Base-by-base conservation (phyloP, 2,329 filamentous ascomycete genomes). In the Botrytis fabae region DNA sequence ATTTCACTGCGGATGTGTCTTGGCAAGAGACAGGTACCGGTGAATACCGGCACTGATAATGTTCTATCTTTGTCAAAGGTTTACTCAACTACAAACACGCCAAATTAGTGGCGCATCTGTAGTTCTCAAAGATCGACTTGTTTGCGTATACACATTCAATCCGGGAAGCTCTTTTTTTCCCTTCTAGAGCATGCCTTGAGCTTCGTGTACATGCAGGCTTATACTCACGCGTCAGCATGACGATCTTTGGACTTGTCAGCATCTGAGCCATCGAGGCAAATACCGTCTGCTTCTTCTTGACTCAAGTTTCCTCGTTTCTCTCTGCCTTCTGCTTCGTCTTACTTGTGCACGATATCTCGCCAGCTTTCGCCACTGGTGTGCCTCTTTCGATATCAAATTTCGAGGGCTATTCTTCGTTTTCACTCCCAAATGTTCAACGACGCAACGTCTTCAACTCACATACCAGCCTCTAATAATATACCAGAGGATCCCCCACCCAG, bases 51-150 rank as follows among this genome's bases (percentile, higher is more conserved):
- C 18, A 32, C n/a, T 57, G 51, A 28, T 32, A 8, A n/a, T 54
- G 42, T 44, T 63, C 40, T 44, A 63, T 63, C 25, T 44, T 28
- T 63, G 44, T 63, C 40, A 25, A 63, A 32, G 28, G 25, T 44
- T 62, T 42, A 62, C 25, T 57, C 51, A 57, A 57, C n/a, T 57
- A 57, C 51, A 57, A 28, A 57, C 51, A 57, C n/a, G 51, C 51
- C n/a, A 57, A 57, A n/a, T 57, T 57, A 57, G 51, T 32, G n/a
- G n/a, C 51, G n/a, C n/a, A 14, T 28, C 51, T 28, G 32, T 64
- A 35, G 42, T 22, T 46, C 40, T 35, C n/a, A 44, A 7, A 3
- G 42, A 28, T 64, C 42, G n/a, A 44, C 14, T 44, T 25, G 38
- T 32, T 44, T 42, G 40, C 40, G 40, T 32, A 63, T 46, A 35